These are phyloP conservation scores for Rhynchosporium secalis DNA, from an alignment of 2,329 filamentous ascomycete genomes.

Conservation along the genomic window DNA sequence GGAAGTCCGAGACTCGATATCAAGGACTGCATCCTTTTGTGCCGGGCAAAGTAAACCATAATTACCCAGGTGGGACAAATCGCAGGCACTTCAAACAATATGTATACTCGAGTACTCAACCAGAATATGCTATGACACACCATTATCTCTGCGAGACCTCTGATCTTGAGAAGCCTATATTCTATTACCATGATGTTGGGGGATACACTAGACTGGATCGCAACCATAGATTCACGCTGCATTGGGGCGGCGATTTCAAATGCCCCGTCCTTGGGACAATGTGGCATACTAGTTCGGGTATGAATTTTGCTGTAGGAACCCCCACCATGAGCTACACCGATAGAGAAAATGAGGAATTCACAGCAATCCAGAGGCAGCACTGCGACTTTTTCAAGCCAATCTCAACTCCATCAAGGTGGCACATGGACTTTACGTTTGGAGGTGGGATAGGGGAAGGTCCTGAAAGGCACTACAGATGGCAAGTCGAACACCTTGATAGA, in stretches of 20 bases:
- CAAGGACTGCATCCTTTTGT: conserved; percentile 13
- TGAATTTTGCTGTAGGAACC: conserved; percentile 12
- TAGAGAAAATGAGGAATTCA: conserved; percentile 2
- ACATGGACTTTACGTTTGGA: conserved; percentile 14
- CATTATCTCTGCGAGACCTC: conserved; percentile 11
- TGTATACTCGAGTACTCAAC: conserved; percentile 1
- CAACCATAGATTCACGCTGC: conserved; percentile 10
- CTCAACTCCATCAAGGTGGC: conserved; percentile 10
- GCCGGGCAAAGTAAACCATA: conserved; percentile 1
- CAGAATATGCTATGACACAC: conserved; percentile 7
- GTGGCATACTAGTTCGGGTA: conserved; percentile 14
- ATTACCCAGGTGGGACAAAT: not conserved
- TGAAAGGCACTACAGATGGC: conserved; percentile 11
- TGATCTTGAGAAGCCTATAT: conserved; percentile 6
- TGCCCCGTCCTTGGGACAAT: conserved; percentile 7
- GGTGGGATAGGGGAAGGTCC: conserved; percentile 2
- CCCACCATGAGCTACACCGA: conserved; percentile 4
- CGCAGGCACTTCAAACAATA: conserved; percentile 10
- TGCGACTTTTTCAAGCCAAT: conserved; percentile 15
- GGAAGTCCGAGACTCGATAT: not conserved
- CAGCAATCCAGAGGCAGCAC: conserved; percentile 9
- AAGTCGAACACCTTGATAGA: conserved; percentile 8
- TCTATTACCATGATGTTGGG: conserved; percentile 13
- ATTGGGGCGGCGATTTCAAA: conserved; percentile 2
- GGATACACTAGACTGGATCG: conserved; percentile 13